These are phyloP conservation scores for Apium graveolens DNA, from an alignment of 129 eudicot species.

Conservation along the genomic window DNA sequence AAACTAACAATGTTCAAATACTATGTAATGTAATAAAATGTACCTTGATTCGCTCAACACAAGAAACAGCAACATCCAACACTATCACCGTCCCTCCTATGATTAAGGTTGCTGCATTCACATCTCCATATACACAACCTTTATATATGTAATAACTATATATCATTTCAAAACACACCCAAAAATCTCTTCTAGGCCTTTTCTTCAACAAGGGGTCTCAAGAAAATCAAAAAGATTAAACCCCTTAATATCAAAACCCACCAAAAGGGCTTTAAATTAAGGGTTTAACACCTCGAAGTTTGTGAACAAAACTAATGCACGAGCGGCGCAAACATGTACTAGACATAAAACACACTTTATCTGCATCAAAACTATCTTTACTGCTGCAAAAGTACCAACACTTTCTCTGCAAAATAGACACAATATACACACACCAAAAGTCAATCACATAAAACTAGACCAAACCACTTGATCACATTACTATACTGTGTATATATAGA, in stretches of 20 bases:
- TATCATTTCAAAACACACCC: neutral
- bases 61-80: constrained; percentile 21
- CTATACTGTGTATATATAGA: neutral
- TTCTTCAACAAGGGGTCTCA: constrained; percentile 25
- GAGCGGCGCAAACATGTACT: constrained; percentile 17
- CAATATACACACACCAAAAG: neutral
- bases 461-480: neutral
- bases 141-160: neutral
- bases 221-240: neutral
- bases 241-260: constrained; percentile 1
- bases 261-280: neutral
- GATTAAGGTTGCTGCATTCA: constrained; percentile 26
- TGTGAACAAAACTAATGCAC: constrained; percentile 17
- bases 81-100: constrained; percentile 47
- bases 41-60: constrained; percentile 31
- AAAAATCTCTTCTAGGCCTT: constrained; percentile 6
- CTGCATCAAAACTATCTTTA: constrained; percentile 3
- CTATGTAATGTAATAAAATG: neutral
- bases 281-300: constrained; percentile 23
- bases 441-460: neutral
- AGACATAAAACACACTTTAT: neutral
- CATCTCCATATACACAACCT: neutral
- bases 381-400: constrained; percentile 4
- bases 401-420: constrained; percentile 4
- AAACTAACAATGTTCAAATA: constrained; percentile 15